Conservation (phyloP, 1,284 basidiomycete species). For the Sphaerobolus stellatus region DNA sequence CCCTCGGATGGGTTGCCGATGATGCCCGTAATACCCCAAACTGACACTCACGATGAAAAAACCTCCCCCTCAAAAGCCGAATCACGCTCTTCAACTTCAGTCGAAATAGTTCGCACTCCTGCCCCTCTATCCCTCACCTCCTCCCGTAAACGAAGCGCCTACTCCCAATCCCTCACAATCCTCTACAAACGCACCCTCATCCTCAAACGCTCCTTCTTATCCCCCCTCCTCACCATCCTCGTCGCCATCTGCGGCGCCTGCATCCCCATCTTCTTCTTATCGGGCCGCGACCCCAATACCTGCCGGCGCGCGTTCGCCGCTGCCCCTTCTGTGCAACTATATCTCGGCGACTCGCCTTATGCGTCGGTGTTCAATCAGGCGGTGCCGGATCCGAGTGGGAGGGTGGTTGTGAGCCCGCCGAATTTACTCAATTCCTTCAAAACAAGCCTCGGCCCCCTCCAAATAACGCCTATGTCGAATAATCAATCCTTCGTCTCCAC, state of each 20-base stretch:
- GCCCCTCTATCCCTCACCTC: slow-evolving; percentile 37
- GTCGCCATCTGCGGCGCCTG: slow-evolving; percentile 64
- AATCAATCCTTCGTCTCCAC: slow-evolving; percentile 59
- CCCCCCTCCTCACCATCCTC: slow-evolving; percentile 57
- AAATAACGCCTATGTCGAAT: slow-evolving; percentile 41
- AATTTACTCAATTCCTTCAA: slow-evolving; percentile 45
- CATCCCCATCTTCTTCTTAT: slow-evolving; percentile 65
- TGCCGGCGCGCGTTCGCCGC: slow-evolving; percentile 44
- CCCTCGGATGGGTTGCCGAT: background rate
- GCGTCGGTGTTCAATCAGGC: background rate
- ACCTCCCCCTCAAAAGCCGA: too few species aligned
- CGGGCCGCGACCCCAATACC: slow-evolving; percentile 45
- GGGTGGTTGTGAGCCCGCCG: slow-evolving; percentile 44
- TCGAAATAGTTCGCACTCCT: too few species aligned
- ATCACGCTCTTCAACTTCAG: too few species aligned
- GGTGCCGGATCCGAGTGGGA: slow-evolving; percentile 2
- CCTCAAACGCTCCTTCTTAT: slow-evolving; percentile 65
- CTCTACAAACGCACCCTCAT: slow-evolving; percentile 72
- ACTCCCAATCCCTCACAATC: slow-evolving; percentile 65
- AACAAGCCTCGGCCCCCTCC: slow-evolving; percentile 30
- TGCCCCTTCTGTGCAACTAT: slow-evolving; percentile 41
- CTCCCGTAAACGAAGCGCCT: slow-evolving; percentile 50
- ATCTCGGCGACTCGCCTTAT: slow-evolving; percentile 40
- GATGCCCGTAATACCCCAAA: slow-evolving; percentile 16
- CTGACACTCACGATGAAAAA: too few species aligned